Evolutionary conservation across 2,329 filamentous ascomycete species (phyloP), one percentile per base, ranked within the genome.

Genomic region (Tolypocladium tropicale): DNA sequence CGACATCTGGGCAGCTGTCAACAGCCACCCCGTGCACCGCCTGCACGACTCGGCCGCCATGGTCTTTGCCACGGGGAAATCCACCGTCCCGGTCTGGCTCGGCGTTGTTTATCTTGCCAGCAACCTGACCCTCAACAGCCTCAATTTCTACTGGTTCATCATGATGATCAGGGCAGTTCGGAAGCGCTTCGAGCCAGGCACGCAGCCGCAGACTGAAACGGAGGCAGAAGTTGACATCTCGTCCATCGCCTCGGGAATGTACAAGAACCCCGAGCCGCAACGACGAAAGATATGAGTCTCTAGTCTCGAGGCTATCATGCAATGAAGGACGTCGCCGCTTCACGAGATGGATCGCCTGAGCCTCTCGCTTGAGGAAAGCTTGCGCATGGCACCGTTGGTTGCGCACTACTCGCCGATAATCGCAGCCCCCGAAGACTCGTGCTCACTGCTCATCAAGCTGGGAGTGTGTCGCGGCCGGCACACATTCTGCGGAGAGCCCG

Each of bases 101-200:
- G 84, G 82, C 1, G 72, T 70, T 16, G 74, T 82, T 32, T 94
- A 94, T 66, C 70, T 91, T 7, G 77, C 77, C 11, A 84, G 82
- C 65, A 94, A 94, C 68, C 55, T 89, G 23, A 80, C 81, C 0
- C 78, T 95, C 30, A 93, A 91, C 66, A 77, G 80, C 14, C 74
- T 95, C 54, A 95, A 95, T 72, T 84, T 89, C 65, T 89, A 86
- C 72, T 95, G 90, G 90, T 94, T 93, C 68, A 78, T 83, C 65
- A 90, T 90, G 79, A 95, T 95, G 90, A 84, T 95, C 59, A 78
- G 83, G 58, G 88, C 89, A 10, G 83, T 94, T 14, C 78, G 84
- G 58, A 91, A 89, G 75, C 79, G 89, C 30, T 94, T 94, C 66
- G 79, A 83, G 58, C 71, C 86, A 12, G 58, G 59, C 30, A 67